These are phyloP conservation scores for Rhododendron williamsianum DNA, from an alignment of 148 eudicot genomes.

Conservation along the genomic window DNA sequence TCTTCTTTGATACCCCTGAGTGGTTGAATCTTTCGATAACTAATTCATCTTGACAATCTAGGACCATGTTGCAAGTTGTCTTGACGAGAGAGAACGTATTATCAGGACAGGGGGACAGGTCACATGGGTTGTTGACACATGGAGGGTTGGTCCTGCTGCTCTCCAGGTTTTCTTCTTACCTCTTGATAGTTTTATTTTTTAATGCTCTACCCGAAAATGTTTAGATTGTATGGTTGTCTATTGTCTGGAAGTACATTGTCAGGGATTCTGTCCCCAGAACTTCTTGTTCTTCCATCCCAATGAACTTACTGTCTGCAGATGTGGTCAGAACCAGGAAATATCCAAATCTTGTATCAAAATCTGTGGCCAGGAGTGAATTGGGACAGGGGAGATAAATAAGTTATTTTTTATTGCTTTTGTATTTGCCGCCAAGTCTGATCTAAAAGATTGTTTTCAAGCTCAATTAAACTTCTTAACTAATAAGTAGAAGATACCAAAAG, in stretches of 20 bases:
- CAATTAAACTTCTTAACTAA: not conserved
- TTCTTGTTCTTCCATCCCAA: not conserved
- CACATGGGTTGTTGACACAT: slow-evolving; percentile 84
- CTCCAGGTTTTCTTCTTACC: slow-evolving; percentile 58
- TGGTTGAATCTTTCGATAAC: slow-evolving; percentile 8
- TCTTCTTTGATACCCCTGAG: not conserved
- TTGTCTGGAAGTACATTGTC: not conserved
- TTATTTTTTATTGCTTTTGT: not conserved
- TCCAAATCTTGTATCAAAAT: not conserved
- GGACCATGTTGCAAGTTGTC: slow-evolving; percentile 91
- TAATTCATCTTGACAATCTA: slow-evolving; percentile 23
- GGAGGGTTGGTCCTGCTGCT: slow-evolving; percentile 96
- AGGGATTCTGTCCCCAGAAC: not conserved
- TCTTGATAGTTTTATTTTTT: not conserved
- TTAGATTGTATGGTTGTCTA: not conserved
- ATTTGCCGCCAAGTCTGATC: not conserved
- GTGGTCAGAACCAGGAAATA: not conserved
- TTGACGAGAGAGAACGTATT: slow-evolving; percentile 79
- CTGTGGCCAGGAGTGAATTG: not conserved
- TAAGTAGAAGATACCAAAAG: not conserved
- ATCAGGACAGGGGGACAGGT: slow-evolving; percentile 65
- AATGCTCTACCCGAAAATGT: not conserved
- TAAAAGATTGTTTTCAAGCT: not conserved
- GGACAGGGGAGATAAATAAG: not conserved
- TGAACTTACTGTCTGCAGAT: not conserved